Conservation (phyloP, 2,329 filamentous ascomycete genomes). For the Beauveria asiatica region DNA sequence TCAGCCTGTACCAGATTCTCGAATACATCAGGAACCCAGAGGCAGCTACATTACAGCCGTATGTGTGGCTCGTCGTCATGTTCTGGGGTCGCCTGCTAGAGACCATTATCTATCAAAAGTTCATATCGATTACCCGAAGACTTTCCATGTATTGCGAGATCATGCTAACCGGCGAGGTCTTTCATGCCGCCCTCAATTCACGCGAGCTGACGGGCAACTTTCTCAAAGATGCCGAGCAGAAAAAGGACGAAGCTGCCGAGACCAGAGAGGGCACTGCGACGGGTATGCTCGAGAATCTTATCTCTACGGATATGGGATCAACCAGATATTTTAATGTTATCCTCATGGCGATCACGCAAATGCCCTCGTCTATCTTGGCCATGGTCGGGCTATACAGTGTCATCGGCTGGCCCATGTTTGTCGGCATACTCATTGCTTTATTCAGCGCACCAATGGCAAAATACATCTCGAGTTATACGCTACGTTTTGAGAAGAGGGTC, state of each 20-base stretch:
- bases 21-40: constrained; percentile 40
- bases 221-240: constrained; percentile 26
- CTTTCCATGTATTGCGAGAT: constrained; percentile 47
- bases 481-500: constrained; percentile 39
- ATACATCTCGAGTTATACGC: constrained; percentile 37
- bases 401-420: constrained; percentile 46
- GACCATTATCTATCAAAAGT: constrained; percentile 45
- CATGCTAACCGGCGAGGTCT: constrained; percentile 49
- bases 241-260: constrained; percentile 20
- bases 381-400: constrained; percentile 45
- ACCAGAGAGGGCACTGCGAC: constrained; percentile 33
- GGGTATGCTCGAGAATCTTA: constrained; percentile 45
- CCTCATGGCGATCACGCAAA: constrained; percentile 31
- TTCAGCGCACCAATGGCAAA: constrained; percentile 40
- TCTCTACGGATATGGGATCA: constrained; percentile 51
- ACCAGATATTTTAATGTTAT: constrained; percentile 44
- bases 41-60: constrained; percentile 36
- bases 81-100: constrained; percentile 40
- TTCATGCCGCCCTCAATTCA: constrained; percentile 44
- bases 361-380: constrained; percentile 35
- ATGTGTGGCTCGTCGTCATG: constrained; percentile 45
- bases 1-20: constrained; percentile 44
- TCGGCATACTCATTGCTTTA: constrained; percentile 40
- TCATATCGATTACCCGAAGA: constrained; percentile 47
- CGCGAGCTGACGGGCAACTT: constrained; percentile 48